Conservation (phyloP, 1,284 basidiomycete species). For the Nidula niveotomentosa region DNA sequence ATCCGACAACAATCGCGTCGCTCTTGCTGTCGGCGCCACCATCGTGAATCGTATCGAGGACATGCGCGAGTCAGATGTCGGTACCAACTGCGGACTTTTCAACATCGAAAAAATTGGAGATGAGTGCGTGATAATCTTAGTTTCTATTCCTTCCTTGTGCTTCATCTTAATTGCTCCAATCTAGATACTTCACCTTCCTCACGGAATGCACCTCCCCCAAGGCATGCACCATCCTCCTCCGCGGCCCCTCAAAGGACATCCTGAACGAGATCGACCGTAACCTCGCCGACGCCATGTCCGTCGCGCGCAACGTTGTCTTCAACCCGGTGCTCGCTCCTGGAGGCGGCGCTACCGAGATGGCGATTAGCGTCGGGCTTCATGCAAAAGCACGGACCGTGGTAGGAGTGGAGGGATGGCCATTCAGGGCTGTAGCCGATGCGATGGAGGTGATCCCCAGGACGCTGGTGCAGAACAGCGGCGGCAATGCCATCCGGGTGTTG, state of each 20-base stretch:
- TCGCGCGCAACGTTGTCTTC: constrained; percentile 96
- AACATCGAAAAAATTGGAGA: constrained; percentile 97
- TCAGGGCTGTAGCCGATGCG: constrained; percentile 91
- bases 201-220: constrained; percentile 92
- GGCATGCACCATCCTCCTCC: constrained; percentile 98
- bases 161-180: constrained; percentile 3
- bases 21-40: neutral
- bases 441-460: constrained; percentile 98
- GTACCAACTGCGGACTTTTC: constrained; percentile 93
- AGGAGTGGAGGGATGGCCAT: constrained; percentile 90
- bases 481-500: constrained; percentile 91
- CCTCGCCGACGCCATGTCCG: constrained; percentile 96
- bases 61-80: constrained; percentile 88
- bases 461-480: constrained; percentile 94
- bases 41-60: constrained; percentile 48
- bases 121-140: constrained; percentile 58
- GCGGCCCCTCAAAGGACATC: constrained; percentile 97
- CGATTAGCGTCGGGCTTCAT: constrained; percentile 88
- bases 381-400: constrained; percentile 76
- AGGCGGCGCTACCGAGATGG: constrained; percentile 98
- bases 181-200: constrained; percentile 94
- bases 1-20: constrained; percentile 56
- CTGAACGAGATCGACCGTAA: constrained; percentile 98
- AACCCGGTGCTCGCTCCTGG: constrained; percentile 92
- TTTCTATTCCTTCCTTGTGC: neutral